Evolutionary conservation across 306 rosid genomes (phyloP).

Genomic region (Cucurbita maxima): DNA sequence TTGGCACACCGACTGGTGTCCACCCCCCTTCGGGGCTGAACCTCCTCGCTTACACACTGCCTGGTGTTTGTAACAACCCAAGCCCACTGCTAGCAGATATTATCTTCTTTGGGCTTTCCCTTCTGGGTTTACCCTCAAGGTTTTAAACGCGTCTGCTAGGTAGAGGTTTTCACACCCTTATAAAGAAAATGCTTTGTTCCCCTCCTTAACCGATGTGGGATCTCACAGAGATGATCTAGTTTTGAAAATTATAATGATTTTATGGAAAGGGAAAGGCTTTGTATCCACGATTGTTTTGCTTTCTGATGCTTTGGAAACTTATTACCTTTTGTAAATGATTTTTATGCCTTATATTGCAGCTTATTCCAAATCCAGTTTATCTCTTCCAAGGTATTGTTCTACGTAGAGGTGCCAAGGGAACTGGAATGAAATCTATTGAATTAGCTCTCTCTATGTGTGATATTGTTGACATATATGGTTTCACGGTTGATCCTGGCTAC

Average conservation of each 20-base stretch:
- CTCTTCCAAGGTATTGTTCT: constrained; percentile 97
- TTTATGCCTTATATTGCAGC: constrained; percentile 28
- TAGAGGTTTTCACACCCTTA: too few species aligned
- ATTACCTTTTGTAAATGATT: background rate
- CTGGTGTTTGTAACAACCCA: too few species aligned
- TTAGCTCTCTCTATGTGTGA: constrained; percentile 97
- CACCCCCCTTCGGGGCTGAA: too few species aligned
- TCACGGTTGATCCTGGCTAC: constrained; percentile 97
- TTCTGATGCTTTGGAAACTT: background rate
- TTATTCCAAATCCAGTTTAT: constrained; percentile 86
- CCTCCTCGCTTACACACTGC: too few species aligned
- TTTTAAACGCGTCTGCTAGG: too few species aligned
- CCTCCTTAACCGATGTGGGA: too few species aligned
- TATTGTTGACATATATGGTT: constrained; percentile 83
- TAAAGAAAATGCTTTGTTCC: too few species aligned
- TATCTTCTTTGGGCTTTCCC: too few species aligned
- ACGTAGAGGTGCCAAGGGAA: constrained; percentile 99
- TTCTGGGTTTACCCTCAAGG: too few species aligned
- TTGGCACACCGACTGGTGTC: too few species aligned
- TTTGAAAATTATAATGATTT: background rate
- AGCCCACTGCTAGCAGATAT: too few species aligned
- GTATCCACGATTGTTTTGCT: background rate
- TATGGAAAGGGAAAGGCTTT: background rate
- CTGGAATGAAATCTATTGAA: constrained; percentile 97
- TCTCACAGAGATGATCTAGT: background rate